Evolutionary conservation across 2,329 filamentous ascomycete species (phyloP).

Genomic region (Paracamarosporium sp.): DNA sequence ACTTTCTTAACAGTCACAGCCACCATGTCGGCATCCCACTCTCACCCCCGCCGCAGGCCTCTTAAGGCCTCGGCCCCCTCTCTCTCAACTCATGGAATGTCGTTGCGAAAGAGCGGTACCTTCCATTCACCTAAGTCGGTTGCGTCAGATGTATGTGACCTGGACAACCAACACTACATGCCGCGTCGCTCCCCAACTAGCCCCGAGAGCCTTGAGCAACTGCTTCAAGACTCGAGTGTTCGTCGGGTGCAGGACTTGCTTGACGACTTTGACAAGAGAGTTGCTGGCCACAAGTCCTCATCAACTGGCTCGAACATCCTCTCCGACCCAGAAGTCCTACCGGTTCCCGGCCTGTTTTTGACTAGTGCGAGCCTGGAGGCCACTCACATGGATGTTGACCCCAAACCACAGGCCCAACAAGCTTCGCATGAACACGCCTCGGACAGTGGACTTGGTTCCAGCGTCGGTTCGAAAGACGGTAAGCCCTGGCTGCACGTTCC

Average conservation of each 20-base stretch:
- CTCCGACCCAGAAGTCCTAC: conserved; percentile 57
- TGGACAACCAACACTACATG: conserved; percentile 50
- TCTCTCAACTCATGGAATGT: conserved; percentile 50
- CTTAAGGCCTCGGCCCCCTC: conserved; percentile 44
- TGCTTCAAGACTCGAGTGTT: conserved; percentile 54
- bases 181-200: conserved; percentile 57
- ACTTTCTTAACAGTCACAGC: conserved; percentile 41
- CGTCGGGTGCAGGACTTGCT: conserved; percentile 54
- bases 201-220: conserved; percentile 56
- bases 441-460: conserved; percentile 88
- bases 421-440: conserved; percentile 70
- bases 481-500: conserved; percentile 31
- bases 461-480: conserved; percentile 64
- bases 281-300: conserved; percentile 44
- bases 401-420: conserved; percentile 51
- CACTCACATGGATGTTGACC: conserved; percentile 48
- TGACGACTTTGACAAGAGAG: conserved; percentile 53
- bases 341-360: conserved; percentile 54
- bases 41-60: conserved; percentile 56
- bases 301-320: conserved; percentile 48
- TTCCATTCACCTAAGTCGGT: conserved; percentile 53
- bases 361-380: conserved; percentile 42
- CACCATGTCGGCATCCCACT: conserved; percentile 47
- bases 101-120: conserved; percentile 56
- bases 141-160: conserved; percentile 47